Conservation (phyloP, 805 yeast species). For the Pichia sporocuriosa region DNA sequence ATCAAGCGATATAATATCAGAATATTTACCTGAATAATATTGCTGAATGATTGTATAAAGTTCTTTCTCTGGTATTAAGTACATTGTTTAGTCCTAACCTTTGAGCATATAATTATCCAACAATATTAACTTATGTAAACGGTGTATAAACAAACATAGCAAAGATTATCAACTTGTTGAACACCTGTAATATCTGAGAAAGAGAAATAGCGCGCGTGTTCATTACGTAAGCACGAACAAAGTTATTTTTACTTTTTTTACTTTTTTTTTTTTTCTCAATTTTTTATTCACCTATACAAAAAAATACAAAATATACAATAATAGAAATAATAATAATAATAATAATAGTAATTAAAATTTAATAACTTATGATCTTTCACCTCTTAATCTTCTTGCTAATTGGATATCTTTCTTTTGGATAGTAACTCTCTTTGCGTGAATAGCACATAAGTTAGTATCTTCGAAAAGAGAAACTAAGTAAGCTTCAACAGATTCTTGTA, state of each 20-base stretch:
- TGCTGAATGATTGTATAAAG: conserved; percentile 27
- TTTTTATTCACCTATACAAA: too few species aligned
- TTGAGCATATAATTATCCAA: too few species aligned
- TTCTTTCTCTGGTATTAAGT: conserved; percentile 19
- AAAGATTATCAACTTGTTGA: too few species aligned
- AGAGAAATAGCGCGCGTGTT: too few species aligned
- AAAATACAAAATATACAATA: too few species aligned
- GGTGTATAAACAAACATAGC: too few species aligned
- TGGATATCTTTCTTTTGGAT: conserved; percentile 98
- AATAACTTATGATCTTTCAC: conserved; percentile 70
- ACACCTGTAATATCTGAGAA: too few species aligned
- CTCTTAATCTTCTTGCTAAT: conserved; percentile 96
- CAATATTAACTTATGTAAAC: too few species aligned
- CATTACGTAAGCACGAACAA: neutral
- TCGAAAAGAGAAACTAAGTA: conserved; percentile 93
- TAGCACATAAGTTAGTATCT: conserved; percentile 97
- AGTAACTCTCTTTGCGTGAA: conserved; percentile 98
- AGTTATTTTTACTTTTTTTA: neutral
- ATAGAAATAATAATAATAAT: neutral
- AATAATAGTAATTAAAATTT: neutral
- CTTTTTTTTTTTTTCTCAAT: neutral
- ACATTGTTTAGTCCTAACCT: conserved; percentile 15
- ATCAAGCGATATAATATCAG: conserved; percentile 15
- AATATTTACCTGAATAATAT: conserved; percentile 24
- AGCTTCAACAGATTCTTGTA: conserved; percentile 98